phyloP scores from a whole-genome alignment of 1,139 yeast genomes.

The Wickerhamiella pararugosa region DNA sequence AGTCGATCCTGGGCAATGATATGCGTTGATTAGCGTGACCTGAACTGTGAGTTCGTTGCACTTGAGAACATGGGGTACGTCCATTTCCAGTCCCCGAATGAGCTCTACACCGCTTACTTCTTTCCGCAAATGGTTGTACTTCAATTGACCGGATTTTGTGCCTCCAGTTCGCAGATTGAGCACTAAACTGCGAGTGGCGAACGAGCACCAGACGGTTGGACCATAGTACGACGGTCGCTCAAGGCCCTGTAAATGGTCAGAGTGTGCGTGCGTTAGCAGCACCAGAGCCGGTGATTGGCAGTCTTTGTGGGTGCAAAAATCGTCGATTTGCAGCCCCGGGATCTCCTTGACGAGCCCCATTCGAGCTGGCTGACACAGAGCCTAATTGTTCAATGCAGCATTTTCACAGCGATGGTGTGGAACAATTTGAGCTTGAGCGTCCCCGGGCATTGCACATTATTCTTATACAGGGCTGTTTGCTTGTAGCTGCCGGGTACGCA shows the following conservation, averaged over 20 bases:
- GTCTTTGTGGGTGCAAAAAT: constrained; percentile 17
- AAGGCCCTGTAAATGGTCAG: constrained; percentile 43
- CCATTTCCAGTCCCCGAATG: constrained; percentile 20
- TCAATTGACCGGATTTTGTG: constrained; percentile 13
- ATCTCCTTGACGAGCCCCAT: constrained; percentile 11
- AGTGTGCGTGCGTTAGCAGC: constrained; percentile 42
- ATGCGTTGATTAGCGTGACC: constrained; percentile 27
- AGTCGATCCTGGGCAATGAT: constrained; percentile 51
- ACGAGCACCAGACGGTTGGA: constrained; percentile 34
- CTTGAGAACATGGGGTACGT: constrained; percentile 21
- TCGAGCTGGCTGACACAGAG: too few species aligned
- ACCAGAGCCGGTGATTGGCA: constrained; percentile 19
- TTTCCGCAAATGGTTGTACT: constrained; percentile 21
- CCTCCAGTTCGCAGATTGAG: constrained; percentile 15
- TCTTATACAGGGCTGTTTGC: too few species aligned
- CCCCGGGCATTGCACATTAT: too few species aligned
- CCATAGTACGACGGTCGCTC: constrained; percentile 29
- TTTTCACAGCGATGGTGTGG: too few species aligned
- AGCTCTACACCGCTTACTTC: constrained; percentile 21
- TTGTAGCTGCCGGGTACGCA: too few species aligned
- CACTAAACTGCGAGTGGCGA: constrained; percentile 28
- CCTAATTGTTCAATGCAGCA: too few species aligned
- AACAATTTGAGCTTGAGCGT: too few species aligned
- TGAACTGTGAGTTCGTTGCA: constrained; percentile 14
- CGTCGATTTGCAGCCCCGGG: constrained; percentile 15